Evolutionary conservation across 225 moss, liverwort and hornwort genomes (phyloP).

Genomic region (Takakia lepidozioides): DNA sequence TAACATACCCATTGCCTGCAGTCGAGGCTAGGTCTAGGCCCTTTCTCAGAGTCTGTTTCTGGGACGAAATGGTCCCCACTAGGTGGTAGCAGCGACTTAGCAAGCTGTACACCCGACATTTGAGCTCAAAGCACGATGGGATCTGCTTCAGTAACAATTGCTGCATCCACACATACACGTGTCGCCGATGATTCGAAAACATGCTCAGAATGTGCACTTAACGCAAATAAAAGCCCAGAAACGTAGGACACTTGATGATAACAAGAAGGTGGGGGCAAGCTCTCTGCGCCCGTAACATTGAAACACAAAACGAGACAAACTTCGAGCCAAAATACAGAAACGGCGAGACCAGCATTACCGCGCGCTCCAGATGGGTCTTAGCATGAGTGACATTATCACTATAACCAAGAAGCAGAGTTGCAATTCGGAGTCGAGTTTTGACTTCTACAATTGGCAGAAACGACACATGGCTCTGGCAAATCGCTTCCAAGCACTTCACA

Average conservation of each 20-base stretch:
- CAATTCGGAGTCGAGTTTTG: slow-evolving; percentile 88
- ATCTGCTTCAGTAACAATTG: slow-evolving; percentile 96
- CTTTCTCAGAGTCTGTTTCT: slow-evolving; percentile 76
- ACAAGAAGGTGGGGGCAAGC: too few relatives aligned
- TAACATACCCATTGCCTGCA: slow-evolving; percentile 65
- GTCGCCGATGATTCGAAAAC: background rate
- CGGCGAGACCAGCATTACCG: slow-evolving; percentile 34
- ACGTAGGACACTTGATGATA: too few relatives aligned
- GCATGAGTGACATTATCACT: slow-evolving; percentile 82
- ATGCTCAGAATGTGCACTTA: background rate
- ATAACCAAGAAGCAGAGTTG: slow-evolving; percentile 60
- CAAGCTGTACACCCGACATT: slow-evolving; percentile 85
- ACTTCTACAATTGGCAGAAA: slow-evolving; percentile 92
- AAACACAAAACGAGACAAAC: too few relatives aligned
- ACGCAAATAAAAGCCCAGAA: background rate
- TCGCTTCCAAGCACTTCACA: slow-evolving; percentile 92
- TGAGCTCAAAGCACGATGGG: slow-evolving; percentile 95
- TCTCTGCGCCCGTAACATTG: too few relatives aligned
- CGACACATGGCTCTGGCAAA: slow-evolving; percentile 91
- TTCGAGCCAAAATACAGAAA: too few relatives aligned
- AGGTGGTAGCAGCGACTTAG: slow-evolving; percentile 89
- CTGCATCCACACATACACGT: slow-evolving; percentile 51
- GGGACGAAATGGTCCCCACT: slow-evolving; percentile 65
- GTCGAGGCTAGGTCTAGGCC: slow-evolving; percentile 78
- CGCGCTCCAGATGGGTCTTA: slow-evolving; percentile 92